Conservation (phyloP, 805 yeast genomes). For the Saccharomyces kudriavzevii region DNA sequence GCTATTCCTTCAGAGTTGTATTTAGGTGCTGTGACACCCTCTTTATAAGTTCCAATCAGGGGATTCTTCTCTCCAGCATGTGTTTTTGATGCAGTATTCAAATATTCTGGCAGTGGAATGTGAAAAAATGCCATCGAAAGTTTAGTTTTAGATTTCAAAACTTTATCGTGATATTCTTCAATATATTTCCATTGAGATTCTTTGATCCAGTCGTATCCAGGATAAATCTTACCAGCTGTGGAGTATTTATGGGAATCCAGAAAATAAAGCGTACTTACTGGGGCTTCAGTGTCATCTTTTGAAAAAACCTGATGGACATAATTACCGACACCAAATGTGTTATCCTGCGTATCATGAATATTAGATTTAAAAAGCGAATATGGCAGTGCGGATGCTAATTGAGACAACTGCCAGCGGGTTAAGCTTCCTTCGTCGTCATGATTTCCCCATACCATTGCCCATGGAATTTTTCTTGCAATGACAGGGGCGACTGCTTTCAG, state of each 20-base stretch:
- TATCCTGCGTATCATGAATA: constrained; percentile 30
- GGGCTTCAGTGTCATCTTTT: constrained; percentile 28
- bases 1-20: constrained; percentile 60
- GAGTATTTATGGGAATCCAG: constrained; percentile 80
- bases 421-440: constrained; percentile 87
- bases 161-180: constrained; percentile 29
- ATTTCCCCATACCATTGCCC: constrained; percentile 81
- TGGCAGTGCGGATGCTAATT: constrained; percentile 51
- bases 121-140: constrained; percentile 88
- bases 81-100: constrained; percentile 35
- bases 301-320: constrained; percentile 46
- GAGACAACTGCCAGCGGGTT: constrained; percentile 51
- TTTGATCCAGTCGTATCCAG: constrained; percentile 84
- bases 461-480: constrained; percentile 63
- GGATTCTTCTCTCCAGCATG: constrained; percentile 23
- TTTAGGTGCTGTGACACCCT: constrained; percentile 71
- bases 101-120: constrained; percentile 84
- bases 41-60: constrained; percentile 57
- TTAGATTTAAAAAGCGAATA: constrained; percentile 56
- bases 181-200: constrained; percentile 58
- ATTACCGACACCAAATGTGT: constrained; percentile 76
- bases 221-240: constrained; percentile 51
- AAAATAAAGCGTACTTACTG: constrained; percentile 58
- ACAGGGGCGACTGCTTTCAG: constrained; percentile 69
- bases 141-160: constrained; percentile 29